Evolutionary conservation across 192 early-diverging fungal species (phyloP).

Genomic region (Backusella tuberculispora): DNA sequence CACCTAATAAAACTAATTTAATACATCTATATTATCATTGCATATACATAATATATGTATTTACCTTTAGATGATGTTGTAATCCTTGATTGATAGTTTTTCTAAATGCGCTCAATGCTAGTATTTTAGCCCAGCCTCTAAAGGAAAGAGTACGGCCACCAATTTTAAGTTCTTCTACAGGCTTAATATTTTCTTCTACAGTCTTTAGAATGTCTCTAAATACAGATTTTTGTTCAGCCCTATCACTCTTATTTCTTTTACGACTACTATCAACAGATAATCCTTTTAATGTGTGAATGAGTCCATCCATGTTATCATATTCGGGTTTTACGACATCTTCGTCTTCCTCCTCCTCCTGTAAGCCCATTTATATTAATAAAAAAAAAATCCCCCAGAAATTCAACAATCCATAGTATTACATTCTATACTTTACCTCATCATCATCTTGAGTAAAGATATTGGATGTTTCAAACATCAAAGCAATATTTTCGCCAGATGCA

Average conservation of each 20-base stretch:
- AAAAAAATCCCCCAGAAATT: not conserved
- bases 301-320: conserved; percentile 62
- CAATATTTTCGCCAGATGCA: conserved; percentile 75
- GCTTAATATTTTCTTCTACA: conserved; percentile 58
- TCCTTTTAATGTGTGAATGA: conserved; percentile 56
- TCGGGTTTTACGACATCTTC: conserved; percentile 43
- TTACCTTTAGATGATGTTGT: conserved; percentile 31
- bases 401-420: not conserved
- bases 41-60: not conserved
- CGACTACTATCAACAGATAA: conserved; percentile 63
- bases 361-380: not conserved
- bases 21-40: not conserved
- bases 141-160: conserved; percentile 52
- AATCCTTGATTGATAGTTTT: conserved; percentile 29
- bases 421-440: conserved; percentile 2
- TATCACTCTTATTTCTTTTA: conserved; percentile 60
- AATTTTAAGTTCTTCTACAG: conserved; percentile 56
- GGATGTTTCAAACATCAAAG: conserved; percentile 67
- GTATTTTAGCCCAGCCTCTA: conserved; percentile 54
- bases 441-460: conserved; percentile 33
- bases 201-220: conserved; percentile 69
- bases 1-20: not conserved
- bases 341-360: conserved; percentile 46
- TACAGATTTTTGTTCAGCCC: conserved; percentile 58
- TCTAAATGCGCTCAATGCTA: conserved; percentile 28